A percentile compares a stretch with the other conserved stretches of the same genome.
Evolutionary conservation across 2,329 filamentous ascomycete genomes (phyloP).

Genomic region (Aspergillus awamori): DNA sequence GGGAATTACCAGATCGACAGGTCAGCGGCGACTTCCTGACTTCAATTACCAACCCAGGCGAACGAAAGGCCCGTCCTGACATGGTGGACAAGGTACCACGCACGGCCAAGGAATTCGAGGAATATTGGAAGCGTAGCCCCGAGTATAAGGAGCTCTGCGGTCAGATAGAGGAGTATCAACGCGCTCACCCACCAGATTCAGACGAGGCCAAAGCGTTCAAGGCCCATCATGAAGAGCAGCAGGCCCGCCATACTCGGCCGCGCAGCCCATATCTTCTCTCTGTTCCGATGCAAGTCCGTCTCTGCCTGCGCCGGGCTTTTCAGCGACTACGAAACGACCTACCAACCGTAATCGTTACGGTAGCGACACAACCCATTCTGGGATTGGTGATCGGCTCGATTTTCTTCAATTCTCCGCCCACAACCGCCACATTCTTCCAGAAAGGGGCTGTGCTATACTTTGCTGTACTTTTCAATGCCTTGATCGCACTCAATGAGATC

Average conservation of each 20-base stretch:
- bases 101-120: conserved; percentile 67
- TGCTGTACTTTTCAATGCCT: conserved; percentile 83
- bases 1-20: conserved; percentile 65
- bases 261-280: conserved; percentile 18
- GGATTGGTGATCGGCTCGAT: conserved; percentile 19
- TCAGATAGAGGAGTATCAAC: conserved; percentile 39
- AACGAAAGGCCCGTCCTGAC: conserved; percentile 58
- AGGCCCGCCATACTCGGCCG: conserved; percentile 12
- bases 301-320: conserved; percentile 17
- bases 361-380: conserved; percentile 15
- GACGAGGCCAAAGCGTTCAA: conserved; percentile 10
- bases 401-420: conserved; percentile 16
- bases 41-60: conserved; percentile 64
- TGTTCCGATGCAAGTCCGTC: conserved; percentile 15
- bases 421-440: conserved; percentile 17
- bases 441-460: conserved; percentile 67
- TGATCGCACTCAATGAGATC: conserved; percentile 57
- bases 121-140: conserved; percentile 43
- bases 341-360: conserved; percentile 11
- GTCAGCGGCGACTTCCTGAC: conserved; percentile 71
- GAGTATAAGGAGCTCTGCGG: conserved; percentile 31
- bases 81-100: conserved; percentile 64
- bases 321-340: conserved; percentile 19
- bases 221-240: conserved; percentile 10
- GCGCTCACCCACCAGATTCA: conserved; percentile 27